Evolutionary conservation across 129 eudicot species (phyloP).

Genomic region (Centrapalus pauciflorus): DNA sequence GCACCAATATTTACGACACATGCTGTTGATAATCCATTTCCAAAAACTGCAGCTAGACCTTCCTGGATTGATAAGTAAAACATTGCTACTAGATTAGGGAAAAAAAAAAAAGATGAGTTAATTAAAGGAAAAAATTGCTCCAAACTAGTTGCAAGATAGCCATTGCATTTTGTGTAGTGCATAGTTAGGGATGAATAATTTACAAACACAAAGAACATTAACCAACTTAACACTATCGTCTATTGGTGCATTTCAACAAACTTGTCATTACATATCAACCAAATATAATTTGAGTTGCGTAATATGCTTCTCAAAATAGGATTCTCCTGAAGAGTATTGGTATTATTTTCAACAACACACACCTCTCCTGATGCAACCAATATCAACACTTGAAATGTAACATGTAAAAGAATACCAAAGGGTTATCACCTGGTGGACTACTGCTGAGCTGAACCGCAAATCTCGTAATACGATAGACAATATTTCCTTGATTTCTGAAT

Average conservation of each 20-base stretch:
- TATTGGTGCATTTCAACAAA: not conserved
- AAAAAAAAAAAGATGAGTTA: not conserved
- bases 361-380: slow-evolving; percentile 8
- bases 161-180: not conserved
- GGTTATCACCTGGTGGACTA: slow-evolving; percentile 79
- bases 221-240: not conserved
- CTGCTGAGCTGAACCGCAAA: slow-evolving; percentile 79
- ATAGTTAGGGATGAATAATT: too few species aligned
- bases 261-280: not conserved
- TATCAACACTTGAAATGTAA: slow-evolving; percentile 5
- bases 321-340: too few species aligned
- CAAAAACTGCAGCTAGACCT: slow-evolving; percentile 96
- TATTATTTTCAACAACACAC: not conserved
- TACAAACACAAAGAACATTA: not conserved
- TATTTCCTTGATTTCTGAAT: slow-evolving; percentile 80
- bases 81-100: not conserved
- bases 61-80: slow-evolving; percentile 45
- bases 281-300: not conserved
- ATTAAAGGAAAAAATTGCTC: not conserved
- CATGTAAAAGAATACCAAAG: not conserved
- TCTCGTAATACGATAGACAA: slow-evolving; percentile 76
- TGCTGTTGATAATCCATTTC: slow-evolving; percentile 95
- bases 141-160: slow-evolving; percentile 5
- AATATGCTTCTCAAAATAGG: too few species aligned
- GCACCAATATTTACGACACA: slow-evolving; percentile 90